Conservation (phyloP, 768 basidiomycete species). For the Tulasnella sp. region DNA sequence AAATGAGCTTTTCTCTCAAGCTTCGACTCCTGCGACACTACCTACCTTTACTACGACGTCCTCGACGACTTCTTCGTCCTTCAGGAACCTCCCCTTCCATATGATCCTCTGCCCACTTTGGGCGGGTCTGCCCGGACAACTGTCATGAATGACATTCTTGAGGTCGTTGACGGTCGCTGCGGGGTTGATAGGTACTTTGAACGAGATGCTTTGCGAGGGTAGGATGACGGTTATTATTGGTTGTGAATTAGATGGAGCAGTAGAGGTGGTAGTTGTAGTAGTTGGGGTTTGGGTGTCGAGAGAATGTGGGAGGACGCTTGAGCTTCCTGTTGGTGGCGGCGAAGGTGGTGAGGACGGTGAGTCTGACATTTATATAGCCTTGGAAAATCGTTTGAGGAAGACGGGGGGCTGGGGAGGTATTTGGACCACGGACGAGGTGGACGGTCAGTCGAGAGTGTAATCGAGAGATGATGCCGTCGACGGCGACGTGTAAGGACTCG, state of each 20-base stretch:
- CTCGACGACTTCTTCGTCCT: constrained; percentile 11
- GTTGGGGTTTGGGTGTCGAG: not conserved
- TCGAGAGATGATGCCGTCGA: constrained; percentile 10
- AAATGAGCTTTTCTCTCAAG: not conserved
- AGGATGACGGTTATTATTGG: constrained; percentile 9
- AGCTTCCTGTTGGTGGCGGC: not conserved
- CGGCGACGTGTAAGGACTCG: constrained; percentile 3
- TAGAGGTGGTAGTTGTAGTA: not conserved
- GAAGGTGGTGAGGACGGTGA: not conserved
- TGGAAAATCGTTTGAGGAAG: not conserved
- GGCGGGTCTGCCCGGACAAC: constrained; percentile 10
- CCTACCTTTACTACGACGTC: not conserved
- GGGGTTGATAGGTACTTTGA: constrained; percentile 6
- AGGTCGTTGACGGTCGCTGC: constrained; percentile 13
- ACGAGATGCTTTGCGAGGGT: not conserved
- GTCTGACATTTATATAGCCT: not conserved
- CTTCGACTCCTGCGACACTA: not conserved
- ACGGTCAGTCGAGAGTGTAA: not conserved
- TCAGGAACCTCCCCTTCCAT: constrained; percentile 16
- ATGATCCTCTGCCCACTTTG: constrained; percentile 15
- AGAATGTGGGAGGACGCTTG: not conserved
- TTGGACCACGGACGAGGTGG: not conserved
- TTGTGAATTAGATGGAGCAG: not conserved
- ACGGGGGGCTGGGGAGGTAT: not conserved
- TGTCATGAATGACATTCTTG: constrained; percentile 5